Evolutionary conservation across 2,329 filamentous ascomycete species (phyloP).

Genomic region (Penicillium capsulatum): DNA sequence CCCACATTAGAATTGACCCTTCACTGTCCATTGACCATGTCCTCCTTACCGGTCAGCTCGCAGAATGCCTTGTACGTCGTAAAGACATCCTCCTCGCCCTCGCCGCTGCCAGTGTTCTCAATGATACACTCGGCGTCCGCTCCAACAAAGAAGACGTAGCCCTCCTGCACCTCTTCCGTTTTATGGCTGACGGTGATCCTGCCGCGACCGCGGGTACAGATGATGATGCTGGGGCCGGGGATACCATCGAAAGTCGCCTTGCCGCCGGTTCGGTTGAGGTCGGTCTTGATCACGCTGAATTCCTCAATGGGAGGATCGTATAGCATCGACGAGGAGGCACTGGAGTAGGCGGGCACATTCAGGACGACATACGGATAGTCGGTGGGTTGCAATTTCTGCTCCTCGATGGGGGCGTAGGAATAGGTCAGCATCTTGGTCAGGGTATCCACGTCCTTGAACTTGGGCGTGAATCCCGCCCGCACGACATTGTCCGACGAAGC

Average conservation of each 20-base stretch:
- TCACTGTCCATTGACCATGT: conserved; percentile 34
- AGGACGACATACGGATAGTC: conserved; percentile 84
- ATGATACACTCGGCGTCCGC: conserved; percentile 79
- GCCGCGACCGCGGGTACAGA: conserved; percentile 80
- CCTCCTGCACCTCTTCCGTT: conserved; percentile 66
- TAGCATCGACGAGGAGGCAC: conserved; percentile 65
- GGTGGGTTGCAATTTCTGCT: conserved; percentile 85
- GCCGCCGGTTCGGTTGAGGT: conserved; percentile 64
- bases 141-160: conserved; percentile 79
- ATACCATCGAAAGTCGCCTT: conserved; percentile 87
- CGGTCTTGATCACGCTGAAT: conserved; percentile 81
- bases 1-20: conserved; percentile 14
- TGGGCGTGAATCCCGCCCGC: conserved; percentile 92
- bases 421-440: conserved; percentile 91
- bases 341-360: conserved; percentile 76
- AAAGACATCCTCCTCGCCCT: conserved; percentile 62
- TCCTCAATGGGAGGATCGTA: conserved; percentile 98
- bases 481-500: conserved; percentile 98
- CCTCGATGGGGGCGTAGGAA: conserved; percentile 85
- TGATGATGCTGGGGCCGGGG: conserved; percentile 84
- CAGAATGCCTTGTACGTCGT: conserved; percentile 93
- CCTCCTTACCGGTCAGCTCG: conserved; percentile 61
- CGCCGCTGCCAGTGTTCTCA: conserved; percentile 57
- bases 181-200: conserved; percentile 82
- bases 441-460: conserved; percentile 93